These are phyloP conservation scores for Globisporangium rhizosaccharum DNA, from an alignment of 352 stramenopile genomes.

Conservation along the genomic window DNA sequence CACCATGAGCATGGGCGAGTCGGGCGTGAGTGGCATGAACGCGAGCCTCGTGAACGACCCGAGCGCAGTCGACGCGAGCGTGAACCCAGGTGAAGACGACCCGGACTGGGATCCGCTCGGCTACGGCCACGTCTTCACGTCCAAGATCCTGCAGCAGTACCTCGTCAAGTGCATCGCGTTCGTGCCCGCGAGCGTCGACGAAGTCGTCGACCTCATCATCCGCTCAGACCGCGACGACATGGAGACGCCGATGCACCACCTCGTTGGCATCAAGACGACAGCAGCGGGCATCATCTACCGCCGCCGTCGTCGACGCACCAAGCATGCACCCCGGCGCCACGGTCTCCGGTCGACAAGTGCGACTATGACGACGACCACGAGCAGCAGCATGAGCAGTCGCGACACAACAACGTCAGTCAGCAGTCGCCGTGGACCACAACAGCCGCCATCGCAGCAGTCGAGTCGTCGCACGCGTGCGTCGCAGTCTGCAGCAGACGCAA, in stretches of 20 bases:
- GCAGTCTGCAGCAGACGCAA: constrained; percentile 7
- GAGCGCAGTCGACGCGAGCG: not conserved
- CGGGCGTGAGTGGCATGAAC: constrained; percentile 14
- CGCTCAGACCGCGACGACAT: constrained; percentile 58
- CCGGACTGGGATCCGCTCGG: constrained; percentile 24
- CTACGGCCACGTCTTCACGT: constrained; percentile 35
- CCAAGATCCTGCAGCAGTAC: constrained; percentile 68
- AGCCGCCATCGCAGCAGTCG: not conserved
- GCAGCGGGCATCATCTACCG: constrained; percentile 50
- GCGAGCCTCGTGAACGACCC: constrained; percentile 4
- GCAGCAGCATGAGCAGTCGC: constrained; percentile 12
- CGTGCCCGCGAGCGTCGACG: constrained; percentile 54
- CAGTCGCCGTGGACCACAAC: not conserved
- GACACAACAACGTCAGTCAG: constrained; percentile 4
- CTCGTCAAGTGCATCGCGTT: constrained; percentile 61
- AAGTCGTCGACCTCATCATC: constrained; percentile 65
- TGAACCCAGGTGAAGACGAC: constrained; percentile 20
- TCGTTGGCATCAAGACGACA: constrained; percentile 58
- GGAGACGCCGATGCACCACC: constrained; percentile 61
- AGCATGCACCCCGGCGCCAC: not conserved
- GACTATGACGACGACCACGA: not conserved
- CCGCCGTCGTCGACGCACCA: constrained; percentile 21
- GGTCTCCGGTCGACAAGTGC: constrained; percentile 1
- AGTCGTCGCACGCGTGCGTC: not conserved
- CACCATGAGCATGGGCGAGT: constrained; percentile 45